phyloP scores from a whole-genome alignment of 805 yeast species.

The Saturnispora bothae region DNA sequence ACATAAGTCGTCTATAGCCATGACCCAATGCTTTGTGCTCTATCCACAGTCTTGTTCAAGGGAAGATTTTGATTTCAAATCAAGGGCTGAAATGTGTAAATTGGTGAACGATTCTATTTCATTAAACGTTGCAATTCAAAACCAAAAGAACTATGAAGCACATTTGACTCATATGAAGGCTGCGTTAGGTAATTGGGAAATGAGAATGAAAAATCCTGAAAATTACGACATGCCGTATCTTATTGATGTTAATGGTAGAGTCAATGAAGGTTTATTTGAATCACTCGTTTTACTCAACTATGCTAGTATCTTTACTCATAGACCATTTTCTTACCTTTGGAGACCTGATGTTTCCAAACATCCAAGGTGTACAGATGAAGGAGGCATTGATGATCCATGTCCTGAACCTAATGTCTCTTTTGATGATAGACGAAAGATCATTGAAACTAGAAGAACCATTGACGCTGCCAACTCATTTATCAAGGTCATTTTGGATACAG shows the following conservation, averaged over 20 bases:
- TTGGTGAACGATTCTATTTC: constrained; percentile 41
- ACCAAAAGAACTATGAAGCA: constrained; percentile 28
- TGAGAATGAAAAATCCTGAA: constrained; percentile 35
- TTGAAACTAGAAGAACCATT: constrained; percentile 44
- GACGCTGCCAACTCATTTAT: constrained; percentile 44
- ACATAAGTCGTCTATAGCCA: constrained; percentile 31
- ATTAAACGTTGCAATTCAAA: constrained; percentile 35
- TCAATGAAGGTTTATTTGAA: constrained; percentile 47
- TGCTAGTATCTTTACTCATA: constrained; percentile 44
- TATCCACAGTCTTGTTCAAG: constrained; percentile 31
- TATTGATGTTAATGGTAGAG: constrained; percentile 32
- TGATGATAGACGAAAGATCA: constrained; percentile 34
- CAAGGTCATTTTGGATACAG: constrained; percentile 36
- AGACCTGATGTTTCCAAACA: constrained; percentile 35
- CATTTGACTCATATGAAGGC: constrained; percentile 33
- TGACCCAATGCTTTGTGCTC: constrained; percentile 26
- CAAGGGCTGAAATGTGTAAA: constrained; percentile 36
- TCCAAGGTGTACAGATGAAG: constrained; percentile 28
- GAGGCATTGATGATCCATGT: constrained; percentile 22
- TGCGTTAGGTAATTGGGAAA: constrained; percentile 40
- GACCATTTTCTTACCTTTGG: constrained; percentile 46
- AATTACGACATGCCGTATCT: constrained; percentile 33
- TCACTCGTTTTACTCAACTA: constrained; percentile 37
- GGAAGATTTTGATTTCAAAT: constrained; percentile 34
- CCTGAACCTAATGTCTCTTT: constrained; percentile 14